A percentile compares a stretch with the other conserved stretches of the same genome.
phyloP scores from a whole-genome alignment of 2,329 filamentous ascomycete genomes.

The Chaetomium sp. region DNA sequence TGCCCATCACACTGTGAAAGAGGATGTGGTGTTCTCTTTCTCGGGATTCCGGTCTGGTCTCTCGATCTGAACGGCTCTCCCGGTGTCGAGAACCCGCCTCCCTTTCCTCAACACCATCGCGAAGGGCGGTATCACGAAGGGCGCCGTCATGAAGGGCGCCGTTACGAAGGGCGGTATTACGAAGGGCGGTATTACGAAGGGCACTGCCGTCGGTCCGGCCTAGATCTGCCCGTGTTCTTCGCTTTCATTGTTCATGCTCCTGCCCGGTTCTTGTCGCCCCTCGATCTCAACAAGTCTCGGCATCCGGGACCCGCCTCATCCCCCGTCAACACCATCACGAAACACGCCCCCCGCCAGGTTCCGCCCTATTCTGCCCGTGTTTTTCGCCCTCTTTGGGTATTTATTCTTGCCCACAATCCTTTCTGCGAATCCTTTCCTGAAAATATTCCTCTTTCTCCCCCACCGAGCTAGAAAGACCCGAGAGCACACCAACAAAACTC shows the following conservation, averaged over 20 bases:
- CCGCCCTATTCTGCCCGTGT: constrained; percentile 1
- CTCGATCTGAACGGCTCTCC: no score
- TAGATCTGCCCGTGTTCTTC: background rate
- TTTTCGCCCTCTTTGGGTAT: background rate
- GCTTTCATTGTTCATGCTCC: background rate
- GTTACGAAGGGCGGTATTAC: no score
- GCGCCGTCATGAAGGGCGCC: no score
- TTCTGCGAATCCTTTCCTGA: background rate
- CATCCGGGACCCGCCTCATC: constrained; percentile 3
- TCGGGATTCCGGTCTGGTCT: no score
- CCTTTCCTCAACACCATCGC: no score
- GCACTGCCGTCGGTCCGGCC: no score
- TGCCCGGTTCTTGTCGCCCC: background rate
- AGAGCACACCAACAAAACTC: background rate
- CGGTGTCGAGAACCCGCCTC: no score
- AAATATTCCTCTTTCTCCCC: background rate
- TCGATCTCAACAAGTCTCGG: background rate
- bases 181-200: no score
- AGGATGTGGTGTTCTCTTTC: no score
- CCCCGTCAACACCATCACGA: background rate
- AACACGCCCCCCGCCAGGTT: background rate
- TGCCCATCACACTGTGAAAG: background rate
- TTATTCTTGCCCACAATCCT: background rate
- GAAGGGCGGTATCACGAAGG: no score
- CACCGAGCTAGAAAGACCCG: background rate